Base-by-base conservation (phyloP, 306 rosid genomes). In the Quercus robur region DNA sequence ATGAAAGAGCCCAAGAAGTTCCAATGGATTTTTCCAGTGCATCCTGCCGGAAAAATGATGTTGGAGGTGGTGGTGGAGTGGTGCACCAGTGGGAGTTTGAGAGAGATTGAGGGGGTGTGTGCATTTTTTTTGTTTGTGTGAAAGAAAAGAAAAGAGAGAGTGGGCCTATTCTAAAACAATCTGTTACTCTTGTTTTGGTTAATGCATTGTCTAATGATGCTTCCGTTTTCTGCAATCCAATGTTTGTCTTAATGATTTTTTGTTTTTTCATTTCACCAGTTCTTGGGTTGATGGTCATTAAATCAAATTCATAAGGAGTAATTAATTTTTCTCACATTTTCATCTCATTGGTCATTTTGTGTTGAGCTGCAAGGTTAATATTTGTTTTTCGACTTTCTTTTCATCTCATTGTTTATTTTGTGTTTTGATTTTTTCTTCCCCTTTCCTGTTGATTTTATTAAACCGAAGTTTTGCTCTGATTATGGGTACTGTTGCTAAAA, bases 401-500 rank as follows among this genome's bases (percentile, higher is more conserved):
- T 15, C 46, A 4, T 41, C 58, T 59, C 75, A 12, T 74, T 41
- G 25, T 51, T 69, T 21, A 3, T 55, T 41, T 21, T 23, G 26
- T 49, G 55, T 26, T 35, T 20, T 74, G 62, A 19, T 59, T 41
- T 52, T 78, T 46, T 19, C 30, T 44, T 44, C 33, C 73, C 57
- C 38, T 62, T 77, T 57, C 78, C 56, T 76, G 59, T 67, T 41
- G 54, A 78, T 78, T 71, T 80, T 71, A 55, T n/a, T 46, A 26
- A 28, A 54, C 81, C 44, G 4, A 76, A 78, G 79, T 69, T 76
- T 76, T 76, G 59, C 72, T 69, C 76, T 44, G 26, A 54, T 57
- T 76, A 71, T 80, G 21, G 28, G 15, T 70, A 75, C 11, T 70
- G 71, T 74, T 30, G 44, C 74, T 80, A 56, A 88, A 19, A 67